Base-by-base conservation (phyloP, 2,329 filamentous ascomycete species). In the Pestalotiopsis sp. region DNA sequence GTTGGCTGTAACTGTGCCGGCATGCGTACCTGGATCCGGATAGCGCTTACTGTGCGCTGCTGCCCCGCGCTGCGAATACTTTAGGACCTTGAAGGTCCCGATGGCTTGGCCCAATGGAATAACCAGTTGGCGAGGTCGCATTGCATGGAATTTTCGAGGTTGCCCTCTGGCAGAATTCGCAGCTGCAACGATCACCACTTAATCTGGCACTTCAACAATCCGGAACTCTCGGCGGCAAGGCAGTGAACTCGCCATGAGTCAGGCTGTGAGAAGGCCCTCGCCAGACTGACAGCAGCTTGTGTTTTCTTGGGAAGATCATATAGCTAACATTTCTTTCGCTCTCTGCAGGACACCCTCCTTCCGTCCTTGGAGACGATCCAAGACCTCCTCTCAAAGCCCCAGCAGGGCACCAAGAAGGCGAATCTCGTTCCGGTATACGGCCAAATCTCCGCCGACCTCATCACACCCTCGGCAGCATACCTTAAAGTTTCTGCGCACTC, bases 391-490 rank as follows among this genome's bases (percentile, higher is more conserved):
- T 76, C 77, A 63, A 80, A 78, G 66, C 77, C 81, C 20, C 76
- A 73, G 63, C 68, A 76, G 60, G 75, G 76, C 49, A 69, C 77
- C 60, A 80, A 80, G 72, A 79, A 77, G 72, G 80, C 80, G 91
- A 97, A 96, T 75, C 88, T 97, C 71, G 88, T 97, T 9, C 94
- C 94, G 1, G 80, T 97, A 57, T 94, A 91, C 81, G 91, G 92
- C 31, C 93, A 95, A 72, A 94, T 97, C 75, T 90, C 94, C 5
- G 95, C 95, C 75, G 95, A 98, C 81, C 91, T 98, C 73, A 88
- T 98, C 79, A 99, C 95, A 1, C 96, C 96, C 3, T 95, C 94
- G n/a, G 89, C 93, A 71, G 95, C 97, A 74, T 99, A 98, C 81
- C 88, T 99, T 73, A 98, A 98, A 82, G 87, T 98, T 74, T 91